These are phyloP conservation scores for Coniochaeta sp. DNA, from an alignment of 2,329 filamentous ascomycete species.

Conservation along the genomic window DNA sequence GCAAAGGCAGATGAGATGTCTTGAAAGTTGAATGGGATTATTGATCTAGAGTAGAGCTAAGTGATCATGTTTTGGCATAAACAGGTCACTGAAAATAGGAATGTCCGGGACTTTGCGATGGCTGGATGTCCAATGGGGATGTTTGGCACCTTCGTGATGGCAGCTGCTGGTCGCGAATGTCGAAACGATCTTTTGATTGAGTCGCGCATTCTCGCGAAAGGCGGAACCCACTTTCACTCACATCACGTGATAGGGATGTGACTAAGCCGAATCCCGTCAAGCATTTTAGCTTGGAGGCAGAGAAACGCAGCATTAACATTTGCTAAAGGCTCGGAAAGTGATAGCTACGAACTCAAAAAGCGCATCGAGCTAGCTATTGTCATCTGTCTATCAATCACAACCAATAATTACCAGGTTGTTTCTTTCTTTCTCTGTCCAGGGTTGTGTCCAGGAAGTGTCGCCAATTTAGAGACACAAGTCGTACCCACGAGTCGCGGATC, in stretches of 20 bases:
- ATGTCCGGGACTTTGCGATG: no score
- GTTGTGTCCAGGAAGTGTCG: background rate
- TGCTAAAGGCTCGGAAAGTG: background rate
- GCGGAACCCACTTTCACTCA: background rate
- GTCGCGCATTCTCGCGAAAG: background rate
- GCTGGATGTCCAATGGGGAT: background rate
- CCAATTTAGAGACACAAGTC: background rate
- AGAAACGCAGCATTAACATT: no score
- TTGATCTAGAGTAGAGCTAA: background rate
- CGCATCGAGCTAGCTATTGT: background rate
- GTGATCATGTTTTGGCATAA: background rate
- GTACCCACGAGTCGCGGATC: background rate
- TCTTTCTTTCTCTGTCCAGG: background rate
- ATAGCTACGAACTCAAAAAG: background rate
- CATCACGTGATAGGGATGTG: background rate
- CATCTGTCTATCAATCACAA: background rate
- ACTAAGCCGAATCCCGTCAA: background rate
- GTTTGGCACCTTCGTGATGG: background rate
- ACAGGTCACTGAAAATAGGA: no score
- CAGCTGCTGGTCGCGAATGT: background rate
- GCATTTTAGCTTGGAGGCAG: no score
- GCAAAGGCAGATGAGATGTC: background rate
- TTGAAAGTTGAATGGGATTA: background rate
- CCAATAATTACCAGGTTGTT: background rate
- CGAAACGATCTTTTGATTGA: background rate